Conservation (phyloP, 139 green algal species). For the Tetradesmus obliquus region DNA sequence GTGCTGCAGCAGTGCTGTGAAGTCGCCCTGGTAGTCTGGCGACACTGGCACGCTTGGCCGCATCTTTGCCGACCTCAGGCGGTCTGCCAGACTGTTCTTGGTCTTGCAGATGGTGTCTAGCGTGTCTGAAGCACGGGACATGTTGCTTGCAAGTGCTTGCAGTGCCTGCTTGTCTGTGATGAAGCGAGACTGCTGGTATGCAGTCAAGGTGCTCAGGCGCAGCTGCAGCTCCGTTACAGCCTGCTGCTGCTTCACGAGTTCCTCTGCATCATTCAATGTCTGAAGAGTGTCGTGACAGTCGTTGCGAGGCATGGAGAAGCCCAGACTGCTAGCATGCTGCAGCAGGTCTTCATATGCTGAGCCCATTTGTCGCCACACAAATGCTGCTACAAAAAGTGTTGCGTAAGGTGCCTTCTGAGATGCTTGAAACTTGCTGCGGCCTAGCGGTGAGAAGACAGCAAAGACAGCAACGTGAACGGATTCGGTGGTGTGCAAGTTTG, state of each 20-base stretch:
- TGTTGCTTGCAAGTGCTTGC: not conserved
- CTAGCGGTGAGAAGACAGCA: not conserved
- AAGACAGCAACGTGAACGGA: not conserved
- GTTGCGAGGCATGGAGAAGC: not conserved
- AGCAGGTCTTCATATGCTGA: not conserved
- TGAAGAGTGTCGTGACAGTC: not conserved
- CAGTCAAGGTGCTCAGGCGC: not conserved
- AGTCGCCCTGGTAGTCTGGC: conserved; percentile 27
- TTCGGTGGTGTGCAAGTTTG: too few relatives aligned
- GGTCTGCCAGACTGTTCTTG: conserved; percentile 36
- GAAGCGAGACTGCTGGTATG: not conserved
- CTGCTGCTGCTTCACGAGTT: not conserved
- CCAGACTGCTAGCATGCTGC: not conserved
- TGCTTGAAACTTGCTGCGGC: too few relatives aligned
- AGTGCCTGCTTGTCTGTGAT: conserved; percentile 5
- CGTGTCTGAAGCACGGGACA: not conserved
- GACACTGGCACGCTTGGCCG: conserved; percentile 38
- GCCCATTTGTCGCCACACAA: not conserved
- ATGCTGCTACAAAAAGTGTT: too few relatives aligned
- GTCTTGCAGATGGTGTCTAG: not conserved
- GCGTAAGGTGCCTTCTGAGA: too few relatives aligned
- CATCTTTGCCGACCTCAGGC: conserved; percentile 32
- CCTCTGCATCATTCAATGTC: not conserved
- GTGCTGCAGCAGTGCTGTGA: conserved; percentile 25
- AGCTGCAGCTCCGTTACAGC: not conserved